Percentiles rank a stretch among this genome's conserved stretches.
Conservation (phyloP, 495 filamentous ascomycete species). For the Penicillium cinerascens region DNA sequence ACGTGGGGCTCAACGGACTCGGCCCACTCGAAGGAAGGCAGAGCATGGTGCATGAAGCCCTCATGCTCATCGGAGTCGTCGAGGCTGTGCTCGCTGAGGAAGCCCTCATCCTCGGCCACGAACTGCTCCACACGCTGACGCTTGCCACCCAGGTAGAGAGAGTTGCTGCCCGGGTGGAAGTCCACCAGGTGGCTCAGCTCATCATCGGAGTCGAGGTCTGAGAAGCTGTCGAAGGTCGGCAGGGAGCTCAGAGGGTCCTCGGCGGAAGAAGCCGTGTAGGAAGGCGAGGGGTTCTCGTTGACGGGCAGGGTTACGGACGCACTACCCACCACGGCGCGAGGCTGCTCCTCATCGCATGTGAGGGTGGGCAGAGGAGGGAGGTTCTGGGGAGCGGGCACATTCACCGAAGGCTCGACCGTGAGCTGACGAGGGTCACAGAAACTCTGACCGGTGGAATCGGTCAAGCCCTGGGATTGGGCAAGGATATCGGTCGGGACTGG, state of each 20-base stretch:
- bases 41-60: conserved; percentile 51
- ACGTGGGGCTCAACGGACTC: conserved; percentile 27
- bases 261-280: conserved; percentile 46
- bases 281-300: conserved; percentile 45
- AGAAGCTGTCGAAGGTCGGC: conserved; percentile 77
- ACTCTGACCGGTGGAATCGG: conserved; percentile 44
- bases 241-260: conserved; percentile 58
- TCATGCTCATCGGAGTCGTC: conserved; percentile 70
- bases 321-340: conserved; percentile 67
- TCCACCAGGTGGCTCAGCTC: conserved; percentile 78
- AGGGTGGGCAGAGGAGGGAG: conserved; percentile 69
- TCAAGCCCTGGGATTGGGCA: conserved; percentile 57
- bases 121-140: conserved; percentile 69
- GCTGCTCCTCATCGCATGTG: conserved; percentile 69
- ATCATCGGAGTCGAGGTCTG: conserved; percentile 90
- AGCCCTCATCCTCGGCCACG: conserved; percentile 68
- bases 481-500: conserved; percentile 60
- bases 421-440: conserved; percentile 95
- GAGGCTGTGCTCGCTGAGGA: conserved; percentile 70
- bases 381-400: conserved; percentile 53
- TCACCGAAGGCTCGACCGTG: conserved; percentile 64
- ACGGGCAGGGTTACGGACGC: conserved; percentile 56
- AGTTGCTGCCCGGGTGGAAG: conserved; percentile 56
- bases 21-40: conserved; percentile 39
- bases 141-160: conserved; percentile 68